Evolutionary conservation across 2,329 filamentous ascomycete genomes (phyloP), one percentile per base, ranked within the genome.

Genomic region (Arthrobotrys sinensis): DNA sequence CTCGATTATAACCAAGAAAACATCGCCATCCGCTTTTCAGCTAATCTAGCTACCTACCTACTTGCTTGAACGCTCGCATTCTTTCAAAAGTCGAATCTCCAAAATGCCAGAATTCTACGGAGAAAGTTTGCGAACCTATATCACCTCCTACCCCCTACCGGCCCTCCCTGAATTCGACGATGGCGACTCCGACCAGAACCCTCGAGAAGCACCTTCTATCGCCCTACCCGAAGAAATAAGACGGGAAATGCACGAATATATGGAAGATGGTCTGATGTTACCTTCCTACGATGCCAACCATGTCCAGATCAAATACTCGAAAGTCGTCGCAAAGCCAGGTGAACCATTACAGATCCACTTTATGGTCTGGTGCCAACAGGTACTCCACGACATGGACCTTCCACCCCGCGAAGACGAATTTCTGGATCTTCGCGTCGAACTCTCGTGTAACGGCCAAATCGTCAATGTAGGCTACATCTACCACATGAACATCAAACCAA

Each of bases 291-390:
- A 77, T 16, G 10, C 7, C 43, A 66, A 77, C 57, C 57, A 40
- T 2, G 11, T 62, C 11, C 73, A 43, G 1, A 53, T 66, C 40
- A 65, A 71, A 63, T 77, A 77, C 40, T 70, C n/a, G 21, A 65
- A 43, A 38, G 46, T 77, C 3, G 32, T 45, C 16, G 73, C 73
- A 14, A 53, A 62, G 38, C 73, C 73, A 8, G 73, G 73, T n/a
- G 66, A 68, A 14, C 73, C 73, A 3, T 32, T 77, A 10, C 73
- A 77, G 34, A 50, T 71, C 11, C 73, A 77, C 32, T 71, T 77
- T 21, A 62, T 77, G 73, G 40, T 71, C 36, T 77, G 73, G 73
- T 67, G 45, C 3, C 73, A 77, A 52, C 73, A 77, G 14, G 73
- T 71, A 4, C 57, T 77, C 3, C 73, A 77, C 38, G 66, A 77